These are phyloP conservation scores for Paracorniculantispora psalliotae DNA, from an alignment of 2,329 filamentous ascomycete species.

Conservation along the genomic window DNA sequence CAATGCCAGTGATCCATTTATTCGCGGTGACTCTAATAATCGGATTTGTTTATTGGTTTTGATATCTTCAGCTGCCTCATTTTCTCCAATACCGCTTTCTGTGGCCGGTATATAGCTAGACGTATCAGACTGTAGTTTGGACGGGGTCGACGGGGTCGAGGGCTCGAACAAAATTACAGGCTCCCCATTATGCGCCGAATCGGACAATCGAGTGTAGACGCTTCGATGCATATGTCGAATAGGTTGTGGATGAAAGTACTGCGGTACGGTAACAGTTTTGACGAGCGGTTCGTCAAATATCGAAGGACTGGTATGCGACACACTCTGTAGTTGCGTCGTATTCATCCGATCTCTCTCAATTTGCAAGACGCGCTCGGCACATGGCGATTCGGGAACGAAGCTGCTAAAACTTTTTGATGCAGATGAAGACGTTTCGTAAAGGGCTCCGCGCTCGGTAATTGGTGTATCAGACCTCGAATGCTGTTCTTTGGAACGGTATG, in stretches of 20 bases:
- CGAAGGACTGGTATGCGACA: slow-evolving; percentile 2
- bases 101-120: neutral
- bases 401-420: slow-evolving; percentile 4
- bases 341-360: neutral
- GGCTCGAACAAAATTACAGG: too few species aligned
- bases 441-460: neutral
- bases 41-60: too few species aligned
- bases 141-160: too few species aligned
- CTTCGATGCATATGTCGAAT: slow-evolving; percentile 1
- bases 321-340: neutral
- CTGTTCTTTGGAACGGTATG: neutral
- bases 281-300: neutral
- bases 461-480: neutral
- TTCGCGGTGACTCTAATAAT: neutral
- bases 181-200: neutral
- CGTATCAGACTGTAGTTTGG: neutral
- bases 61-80: neutral
- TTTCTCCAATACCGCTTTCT: neutral
- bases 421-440: slow-evolving; percentile 2
- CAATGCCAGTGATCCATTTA: too few species aligned
- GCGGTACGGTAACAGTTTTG: neutral
- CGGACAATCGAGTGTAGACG: neutral
- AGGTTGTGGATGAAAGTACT: slow-evolving; percentile 9
- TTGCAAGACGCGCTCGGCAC: neutral
- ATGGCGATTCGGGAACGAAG: slow-evolving; percentile 9